phyloP scores from a whole-genome alignment of 192 early-diverging fungal genomes.

The Coemansia sp. region DNA sequence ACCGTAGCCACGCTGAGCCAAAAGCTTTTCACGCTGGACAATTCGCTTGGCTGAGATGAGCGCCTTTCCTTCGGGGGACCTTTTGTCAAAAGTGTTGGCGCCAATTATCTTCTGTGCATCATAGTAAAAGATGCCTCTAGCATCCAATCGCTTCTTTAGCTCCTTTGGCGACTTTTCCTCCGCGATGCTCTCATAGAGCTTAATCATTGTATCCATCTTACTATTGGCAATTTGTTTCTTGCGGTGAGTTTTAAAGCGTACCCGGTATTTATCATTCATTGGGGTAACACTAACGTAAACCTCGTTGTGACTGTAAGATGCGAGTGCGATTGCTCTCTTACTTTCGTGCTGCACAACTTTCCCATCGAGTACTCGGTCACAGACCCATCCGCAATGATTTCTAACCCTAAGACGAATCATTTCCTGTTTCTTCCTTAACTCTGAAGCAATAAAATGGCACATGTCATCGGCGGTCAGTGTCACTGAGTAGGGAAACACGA shows the following conservation, averaged over 20 bases:
- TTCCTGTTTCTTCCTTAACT: not conserved
- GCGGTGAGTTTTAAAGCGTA: too few relatives aligned
- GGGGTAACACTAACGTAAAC: not conserved
- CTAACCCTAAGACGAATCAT: not conserved
- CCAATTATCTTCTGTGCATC: not conserved
- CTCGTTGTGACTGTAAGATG: not conserved
- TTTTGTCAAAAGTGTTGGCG: not conserved
- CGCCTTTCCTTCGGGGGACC: not conserved
- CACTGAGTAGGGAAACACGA: not conserved
- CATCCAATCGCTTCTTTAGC: not conserved
- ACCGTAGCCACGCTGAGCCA: not conserved
- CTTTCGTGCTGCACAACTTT: not conserved
- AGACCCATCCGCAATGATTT: not conserved
- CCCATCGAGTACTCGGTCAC: not conserved
- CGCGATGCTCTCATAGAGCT: not conserved
- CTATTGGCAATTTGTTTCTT: not conserved
- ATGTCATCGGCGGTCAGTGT: not conserved
- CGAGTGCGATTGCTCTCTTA: not conserved
- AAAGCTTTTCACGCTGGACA: not conserved
- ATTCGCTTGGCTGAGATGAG: not conserved
- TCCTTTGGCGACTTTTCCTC: too few relatives aligned
- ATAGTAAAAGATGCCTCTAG: not conserved
- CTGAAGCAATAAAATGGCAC: not conserved
- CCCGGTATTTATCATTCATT: too few relatives aligned
- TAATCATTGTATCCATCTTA: not conserved